Conservation (phyloP, 2,329 filamentous ascomycete genomes). For the Trichoderma polysporum region DNA sequence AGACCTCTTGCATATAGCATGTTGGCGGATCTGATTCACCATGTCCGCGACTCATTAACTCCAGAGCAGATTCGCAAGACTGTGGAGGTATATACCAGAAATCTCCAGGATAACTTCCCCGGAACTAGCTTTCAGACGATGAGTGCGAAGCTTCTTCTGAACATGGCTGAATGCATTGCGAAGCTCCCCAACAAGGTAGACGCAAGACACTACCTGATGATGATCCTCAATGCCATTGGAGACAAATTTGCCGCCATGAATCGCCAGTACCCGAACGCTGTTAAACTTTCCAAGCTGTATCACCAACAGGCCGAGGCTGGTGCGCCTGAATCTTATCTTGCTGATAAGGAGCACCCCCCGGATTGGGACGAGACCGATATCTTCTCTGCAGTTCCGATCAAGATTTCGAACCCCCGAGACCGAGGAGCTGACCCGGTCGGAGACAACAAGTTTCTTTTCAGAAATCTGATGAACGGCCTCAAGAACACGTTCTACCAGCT, state of each 20-base stretch:
- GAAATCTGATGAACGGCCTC: slow-evolving; percentile 90
- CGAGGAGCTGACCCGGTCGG: slow-evolving; percentile 84
- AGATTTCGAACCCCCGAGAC: slow-evolving; percentile 87
- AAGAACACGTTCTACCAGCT: slow-evolving; percentile 97
- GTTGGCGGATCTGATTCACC: slow-evolving; percentile 96
- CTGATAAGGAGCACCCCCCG: slow-evolving; percentile 75
- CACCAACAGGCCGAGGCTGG: slow-evolving; percentile 64
- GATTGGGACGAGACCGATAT: slow-evolving; percentile 99
- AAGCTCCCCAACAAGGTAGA: slow-evolving; percentile 92
- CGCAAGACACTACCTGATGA: slow-evolving; percentile 90
- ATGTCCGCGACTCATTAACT: slow-evolving; percentile 84
- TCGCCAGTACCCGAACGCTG: slow-evolving; percentile 87
- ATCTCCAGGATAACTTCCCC: slow-evolving; percentile 91
- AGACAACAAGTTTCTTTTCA: slow-evolving; percentile 98
- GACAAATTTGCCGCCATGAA: slow-evolving; percentile 99
- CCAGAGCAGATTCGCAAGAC: slow-evolving; percentile 93
- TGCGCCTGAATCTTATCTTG: slow-evolving; percentile 74
- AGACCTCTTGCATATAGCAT: slow-evolving; percentile 95
- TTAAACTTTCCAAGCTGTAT: slow-evolving; percentile 83
- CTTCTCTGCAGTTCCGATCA: slow-evolving; percentile 93
- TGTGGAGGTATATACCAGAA: slow-evolving; percentile 95
- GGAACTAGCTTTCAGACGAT: slow-evolving; percentile 99
- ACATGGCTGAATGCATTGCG: slow-evolving; percentile 97
- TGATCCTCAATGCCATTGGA: slow-evolving; percentile 96
- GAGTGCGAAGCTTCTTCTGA: slow-evolving; percentile 94